Percentiles rank a stretch among this genome's conserved stretches.
phyloP scores from a whole-genome alignment of 2,329 filamentous ascomycete species.

The Penicillium griseofulvum region DNA sequence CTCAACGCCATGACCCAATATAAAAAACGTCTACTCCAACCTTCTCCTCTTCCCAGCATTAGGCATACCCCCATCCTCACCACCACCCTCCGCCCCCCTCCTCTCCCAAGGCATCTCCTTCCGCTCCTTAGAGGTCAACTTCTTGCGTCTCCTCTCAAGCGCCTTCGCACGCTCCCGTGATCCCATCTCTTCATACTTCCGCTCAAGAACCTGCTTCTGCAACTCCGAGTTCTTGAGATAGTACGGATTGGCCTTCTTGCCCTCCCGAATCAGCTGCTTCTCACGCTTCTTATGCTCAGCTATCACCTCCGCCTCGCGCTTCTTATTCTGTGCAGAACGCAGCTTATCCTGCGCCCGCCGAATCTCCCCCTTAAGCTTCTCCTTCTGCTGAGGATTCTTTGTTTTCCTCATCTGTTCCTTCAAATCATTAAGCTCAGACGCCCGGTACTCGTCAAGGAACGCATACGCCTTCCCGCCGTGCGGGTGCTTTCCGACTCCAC shows the following conservation, averaged over 20 bases:
- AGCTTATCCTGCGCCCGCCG: slow-evolving; percentile 75
- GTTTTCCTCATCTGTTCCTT: slow-evolving; percentile 64
- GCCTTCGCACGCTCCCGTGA: slow-evolving; percentile 78
- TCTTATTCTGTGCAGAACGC: slow-evolving; percentile 67
- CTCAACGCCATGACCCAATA: neutral
- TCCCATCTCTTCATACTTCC: slow-evolving; percentile 80
- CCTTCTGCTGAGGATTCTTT: slow-evolving; percentile 65
- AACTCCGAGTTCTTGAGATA: slow-evolving; percentile 90
- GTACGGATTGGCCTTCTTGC: slow-evolving; percentile 76
- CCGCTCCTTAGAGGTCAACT: slow-evolving; percentile 80
- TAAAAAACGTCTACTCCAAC: slow-evolving; percentile 20
- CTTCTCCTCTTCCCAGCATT: slow-evolving; percentile 30
- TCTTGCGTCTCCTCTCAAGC: slow-evolving; percentile 86
- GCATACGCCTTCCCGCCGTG: slow-evolving; percentile 69
- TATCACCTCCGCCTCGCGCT: slow-evolving; percentile 67
- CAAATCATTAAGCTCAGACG: slow-evolving; percentile 75
- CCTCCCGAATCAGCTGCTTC: slow-evolving; percentile 78
- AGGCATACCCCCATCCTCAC: slow-evolving; percentile 15
- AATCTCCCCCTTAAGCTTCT: slow-evolving; percentile 69
- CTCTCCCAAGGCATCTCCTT: slow-evolving; percentile 65
- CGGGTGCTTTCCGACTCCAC: slow-evolving; percentile 31
- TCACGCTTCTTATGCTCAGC: slow-evolving; percentile 76
- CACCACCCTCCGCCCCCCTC: slow-evolving; percentile 39
- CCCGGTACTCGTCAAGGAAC: slow-evolving; percentile 84
- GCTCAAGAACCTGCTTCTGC: slow-evolving; percentile 78